Percentiles rank a stretch among this genome's conserved stretches.
These are phyloP conservation scores for Chionographis japonica DNA, from an alignment of 106 monocot genomes.

Conservation along the genomic window DNA sequence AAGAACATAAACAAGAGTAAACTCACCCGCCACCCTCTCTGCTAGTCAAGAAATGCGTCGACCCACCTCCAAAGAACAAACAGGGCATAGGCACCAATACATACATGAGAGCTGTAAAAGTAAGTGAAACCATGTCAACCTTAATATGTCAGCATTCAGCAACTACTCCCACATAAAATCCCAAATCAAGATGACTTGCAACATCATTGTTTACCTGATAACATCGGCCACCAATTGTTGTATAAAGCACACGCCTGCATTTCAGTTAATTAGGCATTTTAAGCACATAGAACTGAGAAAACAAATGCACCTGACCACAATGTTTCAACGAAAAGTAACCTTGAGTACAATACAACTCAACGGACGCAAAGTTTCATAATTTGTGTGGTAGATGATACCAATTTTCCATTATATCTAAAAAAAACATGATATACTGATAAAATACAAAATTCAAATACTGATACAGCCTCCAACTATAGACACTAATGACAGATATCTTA, in stretches of 20 bases:
- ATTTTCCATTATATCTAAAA: no score
- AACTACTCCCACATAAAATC: background rate
- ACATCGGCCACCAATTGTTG: slow-evolving; percentile 99
- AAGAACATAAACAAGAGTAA: background rate
- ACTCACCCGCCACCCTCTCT: slow-evolving; percentile 90
- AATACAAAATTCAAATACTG: no score
- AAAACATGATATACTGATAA: no score
- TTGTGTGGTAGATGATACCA: no score
- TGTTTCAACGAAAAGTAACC: no score
- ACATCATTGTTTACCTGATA: slow-evolving; percentile 49
- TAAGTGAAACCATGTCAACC: slow-evolving; percentile 2
- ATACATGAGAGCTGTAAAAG: slow-evolving; percentile 76
- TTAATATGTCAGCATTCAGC: background rate
- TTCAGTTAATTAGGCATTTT: no score
- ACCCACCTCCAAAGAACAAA: slow-evolving; percentile 90
- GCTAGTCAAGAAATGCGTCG: slow-evolving; percentile 75
- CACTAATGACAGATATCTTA: no score
- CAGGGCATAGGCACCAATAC: slow-evolving; percentile 95
- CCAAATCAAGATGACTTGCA: background rate
- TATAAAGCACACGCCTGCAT: slow-evolving; percentile 87
- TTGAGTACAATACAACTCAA: no score
- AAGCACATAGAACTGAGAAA: no score
- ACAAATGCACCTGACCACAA: no score
- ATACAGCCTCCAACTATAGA: no score
- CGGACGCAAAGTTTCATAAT: no score